A percentile compares a stretch with the other conserved stretches of the same genome.
These are phyloP conservation scores for Escovopsis weberi DNA, from an alignment of 2,329 filamentous ascomycete species.

Conservation along the genomic window DNA sequence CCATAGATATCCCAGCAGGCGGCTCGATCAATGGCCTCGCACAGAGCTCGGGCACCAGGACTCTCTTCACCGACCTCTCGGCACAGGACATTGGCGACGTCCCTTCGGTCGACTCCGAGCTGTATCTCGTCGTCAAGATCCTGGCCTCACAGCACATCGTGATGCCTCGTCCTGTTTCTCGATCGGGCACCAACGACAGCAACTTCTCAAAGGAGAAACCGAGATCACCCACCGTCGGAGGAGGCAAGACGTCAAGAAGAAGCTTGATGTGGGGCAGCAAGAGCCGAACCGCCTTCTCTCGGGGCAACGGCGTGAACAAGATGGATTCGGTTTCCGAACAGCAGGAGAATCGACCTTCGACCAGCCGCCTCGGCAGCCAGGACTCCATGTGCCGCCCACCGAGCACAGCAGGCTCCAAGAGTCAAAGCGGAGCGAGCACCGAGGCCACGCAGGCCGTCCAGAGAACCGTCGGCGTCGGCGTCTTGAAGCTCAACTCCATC, in stretches of 20 bases:
- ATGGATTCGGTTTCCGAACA: conserved; percentile 45
- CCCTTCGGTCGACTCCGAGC: conserved; percentile 49
- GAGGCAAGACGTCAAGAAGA: conserved; percentile 41
- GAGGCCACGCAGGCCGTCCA: conserved; percentile 18
- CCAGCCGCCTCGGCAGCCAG: conserved; percentile 25
- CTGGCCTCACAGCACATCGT: conserved; percentile 42
- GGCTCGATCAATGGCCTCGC: conserved; percentile 53
- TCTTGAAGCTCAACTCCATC: conserved; percentile 60
- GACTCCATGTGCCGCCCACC: conserved; percentile 31
- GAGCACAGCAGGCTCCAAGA: conserved; percentile 40
- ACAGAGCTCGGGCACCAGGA: conserved; percentile 57
- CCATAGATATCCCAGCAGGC: conserved; percentile 60
- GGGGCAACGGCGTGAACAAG: conserved; percentile 31
- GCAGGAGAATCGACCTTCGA: conserved; percentile 23
- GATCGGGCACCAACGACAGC: conserved; percentile 32
- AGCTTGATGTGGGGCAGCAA: conserved; percentile 59
- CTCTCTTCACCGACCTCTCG: conserved; percentile 76
- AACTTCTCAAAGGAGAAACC: conserved; percentile 27
- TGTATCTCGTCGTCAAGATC: conserved; percentile 76
- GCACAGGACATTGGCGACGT: conserved; percentile 55
- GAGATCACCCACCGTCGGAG: conserved; percentile 34
- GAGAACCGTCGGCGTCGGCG: conserved; percentile 61
- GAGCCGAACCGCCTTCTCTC: conserved; percentile 38
- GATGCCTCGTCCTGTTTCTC: conserved; percentile 31
- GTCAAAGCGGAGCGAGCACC: conserved; percentile 6